Percentiles rank a stretch among this genome's conserved stretches.
Evolutionary conservation across 1,139 yeast genomes (phyloP).

Genomic region (Wickerhamiella infanticola): DNA sequence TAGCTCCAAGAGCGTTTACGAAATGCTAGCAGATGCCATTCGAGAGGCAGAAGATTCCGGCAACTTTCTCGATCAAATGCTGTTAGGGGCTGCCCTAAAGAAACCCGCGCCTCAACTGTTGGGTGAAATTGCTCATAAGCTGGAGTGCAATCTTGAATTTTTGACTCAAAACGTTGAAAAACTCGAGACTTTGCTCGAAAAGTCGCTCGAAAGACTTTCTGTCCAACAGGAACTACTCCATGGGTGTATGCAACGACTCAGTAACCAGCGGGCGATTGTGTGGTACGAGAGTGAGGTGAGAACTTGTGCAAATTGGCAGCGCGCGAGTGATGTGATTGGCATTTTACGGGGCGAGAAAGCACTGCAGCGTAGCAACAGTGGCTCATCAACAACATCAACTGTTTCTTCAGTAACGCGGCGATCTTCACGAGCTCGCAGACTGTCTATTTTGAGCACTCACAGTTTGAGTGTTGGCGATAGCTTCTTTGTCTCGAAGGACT

Average conservation of each 20-base stretch:
- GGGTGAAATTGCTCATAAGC: background rate
- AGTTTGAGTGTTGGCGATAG: conserved; percentile 11
- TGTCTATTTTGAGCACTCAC: conserved; percentile 17
- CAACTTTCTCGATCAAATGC: background rate
- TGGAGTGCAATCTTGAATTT: background rate
- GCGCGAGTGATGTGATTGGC: conserved; percentile 20
- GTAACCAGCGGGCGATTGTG: conserved; percentile 17
- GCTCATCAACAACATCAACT: conserved; percentile 14
- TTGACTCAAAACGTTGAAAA: background rate
- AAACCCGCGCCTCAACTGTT: background rate
- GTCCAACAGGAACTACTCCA: background rate
- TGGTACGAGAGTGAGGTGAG: conserved; percentile 26
- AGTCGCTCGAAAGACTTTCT: background rate
- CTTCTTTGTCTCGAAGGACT: conserved; percentile 22
- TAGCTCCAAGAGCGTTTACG: background rate
- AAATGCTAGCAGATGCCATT: background rate
- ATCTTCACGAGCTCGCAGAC: conserved; percentile 18
- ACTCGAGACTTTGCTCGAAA: background rate
- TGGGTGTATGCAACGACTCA: conserved; percentile 9
- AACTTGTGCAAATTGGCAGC: conserved; percentile 17
- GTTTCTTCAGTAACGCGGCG: conserved; percentile 15
- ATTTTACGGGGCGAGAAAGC: conserved; percentile 10
- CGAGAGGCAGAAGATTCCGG: background rate
- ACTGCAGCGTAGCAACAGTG: conserved; percentile 9
- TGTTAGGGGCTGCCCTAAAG: background rate